Base-by-base conservation (phyloP, 371 early-diverging fungal species). In the Rhizopus delemar region DNA sequence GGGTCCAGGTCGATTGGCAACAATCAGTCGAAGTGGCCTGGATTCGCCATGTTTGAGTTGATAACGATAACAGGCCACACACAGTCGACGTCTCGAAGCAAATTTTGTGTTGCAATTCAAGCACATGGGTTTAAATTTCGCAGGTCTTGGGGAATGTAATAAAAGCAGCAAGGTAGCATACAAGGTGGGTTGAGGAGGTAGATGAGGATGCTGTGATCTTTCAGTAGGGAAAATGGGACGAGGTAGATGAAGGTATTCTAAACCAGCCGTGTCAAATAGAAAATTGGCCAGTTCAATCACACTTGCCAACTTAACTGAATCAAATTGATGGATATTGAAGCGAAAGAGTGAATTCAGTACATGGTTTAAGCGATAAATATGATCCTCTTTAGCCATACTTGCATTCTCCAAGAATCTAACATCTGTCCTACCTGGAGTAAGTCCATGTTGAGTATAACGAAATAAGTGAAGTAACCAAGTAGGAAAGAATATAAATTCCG, bases 401-500 rank as follows among this genome's bases (percentile, higher is more conserved):
- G 70, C 74, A 59, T 79, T 74, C 48, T 74, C 76, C 8, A 75
- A 34, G 34, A 79, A 79, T 0, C 79, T 65, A 31, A 79, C 68
- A 31, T 75, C 76, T 5, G 74, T 73, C 32, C 79, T 70, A 16
- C 79, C 79, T 2, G 76, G 76, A 3, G 69, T 70, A 5, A 53
- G 38, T 9, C 56, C 74, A 57, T 79, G 67, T 31, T 79, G 68
- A 2, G 76, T 70, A 46, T 75, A 79, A 3, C 71, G 67, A 35
- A 79, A 79, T 5, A 75, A 57, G 46, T 79, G 76, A 0, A 79
- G 65, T 5, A 79, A 41, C 79, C 79, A 79, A 0, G 76, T 71
- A 11, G 79, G 79, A 16, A 79, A 79, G 41, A 73, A 70, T 33
- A 79, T 71, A 36, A 79, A 79, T 6, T 74, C 73, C 0, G 79